These are phyloP conservation scores for Thermothelomyces thermophilus DNA, from an alignment of 2,329 filamentous ascomycete genomes.

Conservation along the genomic window DNA sequence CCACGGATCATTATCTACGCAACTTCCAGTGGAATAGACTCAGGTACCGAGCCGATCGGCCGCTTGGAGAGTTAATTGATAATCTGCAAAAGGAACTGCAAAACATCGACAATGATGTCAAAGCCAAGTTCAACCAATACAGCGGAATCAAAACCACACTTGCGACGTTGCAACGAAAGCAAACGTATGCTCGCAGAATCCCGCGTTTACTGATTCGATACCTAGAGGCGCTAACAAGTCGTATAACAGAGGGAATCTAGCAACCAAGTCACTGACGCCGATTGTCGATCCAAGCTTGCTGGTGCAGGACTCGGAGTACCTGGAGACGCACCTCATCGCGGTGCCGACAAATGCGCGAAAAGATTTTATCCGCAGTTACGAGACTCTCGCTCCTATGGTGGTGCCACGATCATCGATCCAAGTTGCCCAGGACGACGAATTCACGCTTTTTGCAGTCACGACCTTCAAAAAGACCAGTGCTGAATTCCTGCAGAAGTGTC, in stretches of 20 bases:
- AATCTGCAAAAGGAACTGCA: constrained; percentile 87
- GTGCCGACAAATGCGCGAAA: constrained; percentile 75
- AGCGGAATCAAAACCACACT: constrained; percentile 84
- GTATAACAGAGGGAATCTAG: constrained; percentile 69
- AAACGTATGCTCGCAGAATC: constrained; percentile 57
- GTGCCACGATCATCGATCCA: constrained; percentile 81
- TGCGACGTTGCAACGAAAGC: constrained; percentile 72
- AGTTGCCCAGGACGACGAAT: constrained; percentile 82
- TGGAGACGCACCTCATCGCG: constrained; percentile 90
- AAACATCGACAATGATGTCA: constrained; percentile 93
- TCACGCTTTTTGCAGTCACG: constrained; percentile 78
- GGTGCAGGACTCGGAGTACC: constrained; percentile 87
- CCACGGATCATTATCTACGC: constrained; percentile 87
- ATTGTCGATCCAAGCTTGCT: constrained; percentile 76
- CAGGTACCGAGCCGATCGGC: constrained; percentile 90
- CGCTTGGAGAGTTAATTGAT: constrained; percentile 79
- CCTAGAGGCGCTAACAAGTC: constrained; percentile 12
- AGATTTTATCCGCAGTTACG: constrained; percentile 84
- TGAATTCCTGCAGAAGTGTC: constrained; percentile 87
- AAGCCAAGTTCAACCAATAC: constrained; percentile 90
- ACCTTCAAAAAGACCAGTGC: constrained; percentile 85
- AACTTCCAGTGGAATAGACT: constrained; percentile 96
- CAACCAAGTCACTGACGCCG: constrained; percentile 87
- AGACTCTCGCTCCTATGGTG: constrained; percentile 83
- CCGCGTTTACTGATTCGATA: background rate